phyloP scores from a whole-genome alignment of 257 asterid species.

The Fraxinus excelsior region DNA sequence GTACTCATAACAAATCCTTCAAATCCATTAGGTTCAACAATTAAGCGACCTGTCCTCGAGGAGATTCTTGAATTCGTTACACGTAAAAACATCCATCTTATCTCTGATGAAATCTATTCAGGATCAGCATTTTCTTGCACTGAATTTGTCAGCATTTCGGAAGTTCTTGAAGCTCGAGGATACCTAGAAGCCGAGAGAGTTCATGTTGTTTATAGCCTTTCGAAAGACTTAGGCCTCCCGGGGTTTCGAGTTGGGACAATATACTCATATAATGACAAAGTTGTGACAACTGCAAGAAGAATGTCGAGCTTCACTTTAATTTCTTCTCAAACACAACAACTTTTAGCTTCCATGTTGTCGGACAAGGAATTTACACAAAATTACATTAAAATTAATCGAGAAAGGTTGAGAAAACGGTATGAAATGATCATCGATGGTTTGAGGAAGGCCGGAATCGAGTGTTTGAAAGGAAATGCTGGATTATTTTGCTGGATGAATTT shows the following conservation, averaged over 20 bases:
- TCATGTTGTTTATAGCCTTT: constrained; percentile 51
- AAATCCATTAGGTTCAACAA: constrained; percentile 51
- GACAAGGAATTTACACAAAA: constrained; percentile 30
- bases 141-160: constrained; percentile 46
- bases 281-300: constrained; percentile 49
- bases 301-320: constrained; percentile 57
- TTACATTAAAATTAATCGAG: constrained; percentile 37
- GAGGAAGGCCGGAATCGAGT: constrained; percentile 34
- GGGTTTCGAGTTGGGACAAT: constrained; percentile 55
- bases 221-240: constrained; percentile 55
- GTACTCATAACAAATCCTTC: constrained; percentile 55
- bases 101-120: constrained; percentile 55
- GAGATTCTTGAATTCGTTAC: constrained; percentile 38
- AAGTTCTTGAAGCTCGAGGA: constrained; percentile 34
- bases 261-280: constrained; percentile 46
- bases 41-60: constrained; percentile 32
- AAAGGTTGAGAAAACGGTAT: constrained; percentile 36
- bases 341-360: constrained; percentile 41
- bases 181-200: constrained; percentile 37
- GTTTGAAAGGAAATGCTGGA: constrained; percentile 51
- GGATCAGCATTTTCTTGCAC: constrained; percentile 41
- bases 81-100: constrained; percentile 42
- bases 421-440: constrained; percentile 36
- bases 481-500: constrained; percentile 57
- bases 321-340: constrained; percentile 53